Percentiles rank a stretch among this genome's conserved stretches.
These are phyloP conservation scores for Clavispora santaluciae DNA, from an alignment of 805 yeast genomes.

Conservation along the genomic window DNA sequence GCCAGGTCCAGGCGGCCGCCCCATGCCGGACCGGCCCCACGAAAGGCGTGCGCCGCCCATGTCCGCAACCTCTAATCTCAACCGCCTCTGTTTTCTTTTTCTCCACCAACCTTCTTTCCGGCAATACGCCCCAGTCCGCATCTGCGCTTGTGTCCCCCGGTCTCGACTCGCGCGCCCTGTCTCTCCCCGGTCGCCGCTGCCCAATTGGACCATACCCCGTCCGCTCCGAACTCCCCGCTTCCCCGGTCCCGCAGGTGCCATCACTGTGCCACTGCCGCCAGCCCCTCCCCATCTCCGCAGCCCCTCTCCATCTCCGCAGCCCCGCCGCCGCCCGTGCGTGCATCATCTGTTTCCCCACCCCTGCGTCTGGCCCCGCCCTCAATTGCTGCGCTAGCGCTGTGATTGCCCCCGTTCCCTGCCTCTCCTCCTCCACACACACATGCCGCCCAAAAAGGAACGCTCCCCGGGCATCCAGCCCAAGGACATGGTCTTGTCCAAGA, in stretches of 20 bases:
- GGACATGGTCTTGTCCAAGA: constrained; percentile 41
- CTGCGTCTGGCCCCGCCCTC: background rate
- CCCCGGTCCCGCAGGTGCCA: background rate
- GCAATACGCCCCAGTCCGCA: background rate
- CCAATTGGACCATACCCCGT: background rate
- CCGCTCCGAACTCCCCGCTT: no score
- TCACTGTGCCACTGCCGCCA: background rate
- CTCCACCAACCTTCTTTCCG: background rate
- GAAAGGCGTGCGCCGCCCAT: constrained; percentile 5
- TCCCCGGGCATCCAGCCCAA: constrained; percentile 23
- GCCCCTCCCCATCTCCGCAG: no score
- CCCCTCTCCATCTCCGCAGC: no score
- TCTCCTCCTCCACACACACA: constrained; percentile 5
- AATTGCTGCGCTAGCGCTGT: background rate
- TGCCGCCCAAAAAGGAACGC: constrained; percentile 31
- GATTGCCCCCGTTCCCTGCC: no score
- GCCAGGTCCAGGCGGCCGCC: no score
- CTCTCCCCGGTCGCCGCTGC: background rate
- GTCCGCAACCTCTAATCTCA: background rate
- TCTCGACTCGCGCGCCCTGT: background rate
- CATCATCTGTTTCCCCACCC: background rate
- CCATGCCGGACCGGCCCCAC: no score
- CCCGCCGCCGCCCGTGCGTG: no score
- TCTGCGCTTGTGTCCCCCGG: background rate
- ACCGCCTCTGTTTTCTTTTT: background rate